Evolutionary conservation across 2,329 filamentous ascomycete species (phyloP).

Genomic region (Cercospora brassicicola): DNA sequence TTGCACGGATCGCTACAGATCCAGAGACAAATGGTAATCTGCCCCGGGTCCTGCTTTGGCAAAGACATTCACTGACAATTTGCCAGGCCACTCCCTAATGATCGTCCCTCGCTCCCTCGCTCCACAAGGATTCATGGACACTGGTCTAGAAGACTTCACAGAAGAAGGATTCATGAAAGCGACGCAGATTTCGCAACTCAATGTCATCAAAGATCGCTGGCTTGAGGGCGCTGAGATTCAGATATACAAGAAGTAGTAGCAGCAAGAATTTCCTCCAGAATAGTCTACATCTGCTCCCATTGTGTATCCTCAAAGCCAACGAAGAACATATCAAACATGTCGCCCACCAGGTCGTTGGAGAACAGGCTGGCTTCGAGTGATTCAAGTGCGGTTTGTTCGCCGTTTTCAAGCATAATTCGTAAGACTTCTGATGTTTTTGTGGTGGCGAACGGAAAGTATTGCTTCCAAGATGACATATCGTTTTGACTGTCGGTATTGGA

Average conservation of each 20-base stretch:
- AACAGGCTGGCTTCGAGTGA: not conserved
- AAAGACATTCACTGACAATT: not conserved
- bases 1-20: not conserved
- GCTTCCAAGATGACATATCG: not conserved
- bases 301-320: not conserved
- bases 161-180: not conserved
- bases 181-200: not conserved
- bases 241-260: not conserved
- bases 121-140: not conserved
- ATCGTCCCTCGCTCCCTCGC: not conserved
- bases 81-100: not conserved
- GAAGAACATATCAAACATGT: constrained; percentile 1
- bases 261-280: too few relatives aligned
- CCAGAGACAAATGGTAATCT: not conserved
- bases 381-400: not conserved
- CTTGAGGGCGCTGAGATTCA: not conserved
- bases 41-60: not conserved
- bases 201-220: not conserved
- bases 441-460: not conserved
- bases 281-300: not conserved
- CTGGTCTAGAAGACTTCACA: not conserved
- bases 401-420: not conserved
- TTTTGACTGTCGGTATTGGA: not conserved
- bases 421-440: not conserved
- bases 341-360: not conserved